A percentile compares a stretch with the other conserved stretches of the same genome.
These are phyloP conservation scores for Staphylotrichum tortipilum DNA, from an alignment of 495 filamentous ascomycete genomes.

Conservation along the genomic window DNA sequence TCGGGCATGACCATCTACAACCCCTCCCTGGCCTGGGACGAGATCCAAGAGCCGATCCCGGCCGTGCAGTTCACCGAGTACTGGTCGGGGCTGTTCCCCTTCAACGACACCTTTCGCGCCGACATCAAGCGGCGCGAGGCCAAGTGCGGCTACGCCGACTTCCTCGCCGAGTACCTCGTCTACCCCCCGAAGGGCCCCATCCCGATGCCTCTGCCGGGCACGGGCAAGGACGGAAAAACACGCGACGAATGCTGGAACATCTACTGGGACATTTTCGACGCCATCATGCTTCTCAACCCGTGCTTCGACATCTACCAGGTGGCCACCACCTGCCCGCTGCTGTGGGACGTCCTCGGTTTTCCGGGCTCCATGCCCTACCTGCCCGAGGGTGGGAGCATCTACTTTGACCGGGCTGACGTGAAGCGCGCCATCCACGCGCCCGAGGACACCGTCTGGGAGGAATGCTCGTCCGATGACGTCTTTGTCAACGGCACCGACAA, in stretches of 20 bases:
- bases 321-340: conserved; percentile 61
- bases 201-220: conserved; percentile 31
- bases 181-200: conserved; percentile 59
- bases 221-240: conserved; percentile 12
- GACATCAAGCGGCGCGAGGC: conserved; percentile 47
- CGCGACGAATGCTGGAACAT: conserved; percentile 28
- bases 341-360: conserved; percentile 59
- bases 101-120: conserved; percentile 58
- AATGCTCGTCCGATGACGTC: conserved; percentile 45
- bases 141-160: conserved; percentile 58
- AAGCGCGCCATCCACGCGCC: conserved; percentile 67
- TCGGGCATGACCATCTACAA: conserved; percentile 63
- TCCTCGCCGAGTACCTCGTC: conserved; percentile 49
- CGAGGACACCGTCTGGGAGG: conserved; percentile 44
- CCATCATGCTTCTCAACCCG: conserved; percentile 55
- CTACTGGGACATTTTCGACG: conserved; percentile 47
- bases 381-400: conserved; percentile 49
- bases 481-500: conserved; percentile 44
- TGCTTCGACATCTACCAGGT: conserved; percentile 78
- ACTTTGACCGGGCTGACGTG: conserved; percentile 74
- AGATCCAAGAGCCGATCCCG: conserved; percentile 45
- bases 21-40: conserved; percentile 49
- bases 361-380: conserved; percentile 46
- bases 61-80: conserved; percentile 55
- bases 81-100: conserved; percentile 49